Conservation (phyloP, 1,139 yeast genomes). For the Blastobotrys persicus region DNA sequence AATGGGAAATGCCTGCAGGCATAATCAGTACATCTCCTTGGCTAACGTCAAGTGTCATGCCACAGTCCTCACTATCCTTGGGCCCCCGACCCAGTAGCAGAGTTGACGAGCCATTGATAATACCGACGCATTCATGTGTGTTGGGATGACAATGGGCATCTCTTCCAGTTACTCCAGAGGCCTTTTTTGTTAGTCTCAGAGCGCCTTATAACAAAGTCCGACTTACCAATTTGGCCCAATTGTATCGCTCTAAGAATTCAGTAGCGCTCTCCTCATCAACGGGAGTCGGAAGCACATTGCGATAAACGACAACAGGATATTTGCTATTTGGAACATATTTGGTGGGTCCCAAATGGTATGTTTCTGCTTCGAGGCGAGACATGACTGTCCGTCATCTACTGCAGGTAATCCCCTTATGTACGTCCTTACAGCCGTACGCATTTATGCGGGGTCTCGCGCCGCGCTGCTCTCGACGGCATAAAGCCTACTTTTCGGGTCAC, state of each 20-base stretch:
- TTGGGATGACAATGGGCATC: constrained; percentile 3
- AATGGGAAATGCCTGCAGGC: constrained; percentile 3
- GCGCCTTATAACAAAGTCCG: too few relatives aligned
- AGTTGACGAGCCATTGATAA: background rate
- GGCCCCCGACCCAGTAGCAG: background rate
- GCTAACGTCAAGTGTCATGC: background rate
- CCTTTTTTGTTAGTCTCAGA: background rate
- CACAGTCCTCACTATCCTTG: constrained; percentile 3
- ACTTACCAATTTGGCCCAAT: background rate
- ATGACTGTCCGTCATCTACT: too few relatives aligned
- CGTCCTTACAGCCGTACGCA: too few relatives aligned
- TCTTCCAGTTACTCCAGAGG: background rate
- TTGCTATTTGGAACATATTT: constrained; percentile 1
- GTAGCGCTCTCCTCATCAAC: background rate
- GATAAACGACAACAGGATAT: background rate
- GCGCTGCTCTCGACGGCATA: too few relatives aligned
- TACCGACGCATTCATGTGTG: constrained; percentile 3
- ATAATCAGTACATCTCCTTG: constrained; percentile 1
- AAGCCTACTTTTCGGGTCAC: too few relatives aligned
- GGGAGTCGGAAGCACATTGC: constrained; percentile 1
- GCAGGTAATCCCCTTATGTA: too few relatives aligned
- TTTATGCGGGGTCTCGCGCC: too few relatives aligned
- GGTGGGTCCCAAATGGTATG: background rate
- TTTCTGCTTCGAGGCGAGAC: background rate
- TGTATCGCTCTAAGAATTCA: background rate